A percentile compares a stretch with the other conserved stretches of the same genome.
These are phyloP conservation scores for Microcyclospora tardicrescens DNA, from an alignment of 2,329 filamentous ascomycete genomes.

Conservation along the genomic window DNA sequence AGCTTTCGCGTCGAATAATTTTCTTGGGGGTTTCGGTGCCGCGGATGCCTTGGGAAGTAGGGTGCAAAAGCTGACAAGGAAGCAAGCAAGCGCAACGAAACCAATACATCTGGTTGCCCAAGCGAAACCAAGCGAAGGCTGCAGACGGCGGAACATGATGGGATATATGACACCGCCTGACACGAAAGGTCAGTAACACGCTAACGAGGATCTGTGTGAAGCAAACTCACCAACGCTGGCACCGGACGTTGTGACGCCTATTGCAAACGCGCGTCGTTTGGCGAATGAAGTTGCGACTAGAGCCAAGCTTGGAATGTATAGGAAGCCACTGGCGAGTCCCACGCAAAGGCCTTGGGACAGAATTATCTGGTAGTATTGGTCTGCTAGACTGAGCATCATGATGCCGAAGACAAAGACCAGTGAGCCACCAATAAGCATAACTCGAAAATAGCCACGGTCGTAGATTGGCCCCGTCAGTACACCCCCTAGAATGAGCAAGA, in stretches of 20 bases:
- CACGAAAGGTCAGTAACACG: no score
- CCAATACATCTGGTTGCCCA: conserved; percentile 51
- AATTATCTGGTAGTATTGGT: conserved; percentile 33
- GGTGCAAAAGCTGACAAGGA: no score
- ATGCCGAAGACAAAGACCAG: conserved; percentile 19
- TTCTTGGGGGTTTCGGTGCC: conserved; percentile 17
- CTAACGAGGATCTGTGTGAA: no score
- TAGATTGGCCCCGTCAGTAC: conserved; percentile 24
- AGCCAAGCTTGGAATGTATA: conserved; percentile 25
- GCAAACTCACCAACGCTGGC: no score
- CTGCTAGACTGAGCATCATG: conserved; percentile 25
- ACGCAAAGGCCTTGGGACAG: conserved; percentile 33
- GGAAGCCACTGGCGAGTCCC: conserved; percentile 24
- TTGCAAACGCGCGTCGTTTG: conserved; percentile 43
- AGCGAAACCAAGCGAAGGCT: conserved; percentile 46
- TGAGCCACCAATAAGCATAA: conserved; percentile 20
- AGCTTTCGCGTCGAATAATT: conserved; percentile 27
- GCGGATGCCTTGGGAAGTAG: conserved; percentile 25
- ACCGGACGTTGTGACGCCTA: conserved; percentile 49
- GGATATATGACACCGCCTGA: conserved; percentile 52
- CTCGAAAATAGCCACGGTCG: conserved; percentile 32
- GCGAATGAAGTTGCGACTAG: conserved; percentile 41
- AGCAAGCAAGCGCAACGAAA: conserved; percentile 41
- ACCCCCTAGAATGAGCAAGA: conserved; percentile 21
- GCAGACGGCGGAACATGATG: conserved; percentile 36